A percentile compares a stretch with the other conserved stretches of the same genome.
These are phyloP conservation scores for Penicillium bialowiezense DNA, from an alignment of 495 filamentous ascomycete species.

Conservation along the genomic window DNA sequence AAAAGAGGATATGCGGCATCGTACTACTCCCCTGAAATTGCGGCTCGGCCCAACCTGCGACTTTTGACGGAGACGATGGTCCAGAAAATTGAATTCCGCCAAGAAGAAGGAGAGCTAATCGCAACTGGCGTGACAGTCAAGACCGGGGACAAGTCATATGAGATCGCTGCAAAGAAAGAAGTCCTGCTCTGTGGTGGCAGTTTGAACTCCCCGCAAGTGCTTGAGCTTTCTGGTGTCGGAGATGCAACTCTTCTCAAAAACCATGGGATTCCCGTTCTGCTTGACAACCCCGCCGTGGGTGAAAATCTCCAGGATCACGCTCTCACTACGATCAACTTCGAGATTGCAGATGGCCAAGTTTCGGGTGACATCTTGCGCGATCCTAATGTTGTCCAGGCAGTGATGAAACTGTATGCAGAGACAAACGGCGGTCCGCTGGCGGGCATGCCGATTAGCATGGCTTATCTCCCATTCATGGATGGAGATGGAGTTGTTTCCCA, in stretches of 20 bases:
- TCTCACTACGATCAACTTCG: conserved; percentile 30
- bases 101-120: conserved; percentile 18
- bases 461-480: conserved; percentile 41
- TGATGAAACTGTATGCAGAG: conserved; percentile 35
- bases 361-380: conserved; percentile 45
- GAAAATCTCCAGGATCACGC: conserved; percentile 46
- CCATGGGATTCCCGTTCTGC: conserved; percentile 30
- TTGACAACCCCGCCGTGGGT: conserved; percentile 40
- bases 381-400: conserved; percentile 28
- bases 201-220: conserved; percentile 51
- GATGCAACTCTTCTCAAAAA: conserved; percentile 19
- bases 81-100: conserved; percentile 36
- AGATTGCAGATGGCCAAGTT: conserved; percentile 36
- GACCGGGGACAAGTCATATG: conserved; percentile 18
- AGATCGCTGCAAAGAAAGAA: conserved; percentile 48
- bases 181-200: conserved; percentile 55
- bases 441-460: conserved; percentile 36
- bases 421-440: conserved; percentile 34
- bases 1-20: conserved; percentile 39
- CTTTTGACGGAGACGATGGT: conserved; percentile 45
- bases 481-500: conserved; percentile 26
- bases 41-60: conserved; percentile 42
- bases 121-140: conserved; percentile 37
- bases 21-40: conserved; percentile 25
- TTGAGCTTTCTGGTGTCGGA: conserved; percentile 61